Base-by-base conservation (phyloP, 108 stramenopile genomes). In the Aurantiochytrium sp. region DNA sequence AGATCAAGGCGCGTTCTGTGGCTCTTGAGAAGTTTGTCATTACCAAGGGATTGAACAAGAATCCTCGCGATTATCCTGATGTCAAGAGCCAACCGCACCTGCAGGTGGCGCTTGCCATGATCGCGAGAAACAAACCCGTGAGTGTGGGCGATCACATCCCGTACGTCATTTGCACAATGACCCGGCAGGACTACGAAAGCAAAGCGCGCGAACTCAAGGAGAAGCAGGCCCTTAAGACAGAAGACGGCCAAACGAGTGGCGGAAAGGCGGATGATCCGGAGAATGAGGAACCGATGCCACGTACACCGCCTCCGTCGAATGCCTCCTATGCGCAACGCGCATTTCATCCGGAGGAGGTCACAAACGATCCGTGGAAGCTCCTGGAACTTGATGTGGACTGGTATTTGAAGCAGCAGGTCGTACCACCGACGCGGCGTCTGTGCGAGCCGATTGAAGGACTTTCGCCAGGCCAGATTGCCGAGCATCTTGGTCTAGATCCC, bases 91-190 rank as follows among this genome's bases (percentile, higher is more conserved):
- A 96, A 90, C 96, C 99, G 5, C 99, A 99, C 90, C 95, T 99
- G 42, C 93, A 95, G 90, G 99, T 99, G 25, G 99, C 99, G 4
- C 96, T 98, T 92, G 94, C 92, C 90, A 98, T 99, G 98, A 89
- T 98, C 73, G 94, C 94, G 90, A 95, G 96, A 60, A 96, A 96
- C 89, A 96, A 95, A 87, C 94, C 95, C 5, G 97, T 99, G 76
- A 98, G 97, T 73, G 96, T 97, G 59, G 99, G 99, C 29, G 97
- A 99, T 90, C 98, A 99, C 93, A 99, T 99, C 88, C 98, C 98
- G 6, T 99, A 99, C 93, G 95, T 99, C 18, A 99, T 99, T 72
- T 93, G 93, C 87, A 59, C 59, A 1, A 49, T 88, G 58, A 57
- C 87, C 14, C 57, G 87, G 5, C 42, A 88, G 35, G 5, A 58